Evolutionary conservation across 331 rosid genomes (phyloP).

Genomic region (Arachis monticola): DNA sequence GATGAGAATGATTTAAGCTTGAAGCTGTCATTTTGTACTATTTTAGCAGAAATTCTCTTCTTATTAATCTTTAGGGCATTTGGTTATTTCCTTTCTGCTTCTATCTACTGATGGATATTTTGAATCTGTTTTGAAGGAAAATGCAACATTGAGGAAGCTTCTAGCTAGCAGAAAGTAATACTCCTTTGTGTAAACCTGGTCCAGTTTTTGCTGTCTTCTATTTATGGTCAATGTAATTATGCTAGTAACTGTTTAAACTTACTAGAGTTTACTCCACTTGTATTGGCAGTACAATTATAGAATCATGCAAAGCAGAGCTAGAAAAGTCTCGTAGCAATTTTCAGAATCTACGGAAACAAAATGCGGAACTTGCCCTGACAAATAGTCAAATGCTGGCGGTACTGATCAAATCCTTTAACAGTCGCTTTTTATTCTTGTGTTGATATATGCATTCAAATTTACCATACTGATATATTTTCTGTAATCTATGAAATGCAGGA

Average conservation of each 20-base stretch:
- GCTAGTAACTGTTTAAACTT: constrained; percentile 9
- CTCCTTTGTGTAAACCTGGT: constrained; percentile 43
- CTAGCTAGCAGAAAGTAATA: constrained; percentile 77
- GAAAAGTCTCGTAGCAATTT: constrained; percentile 58
- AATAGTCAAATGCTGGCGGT: constrained; percentile 77
- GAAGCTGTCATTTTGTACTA: background rate
- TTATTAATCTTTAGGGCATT: background rate
- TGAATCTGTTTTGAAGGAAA: constrained; percentile 65
- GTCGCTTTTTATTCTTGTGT: constrained; percentile 12
- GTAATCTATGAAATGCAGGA: constrained; percentile 66
- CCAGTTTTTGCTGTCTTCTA: constrained; percentile 7
- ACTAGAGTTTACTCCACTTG: constrained; percentile 41
- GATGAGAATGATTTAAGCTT: background rate
- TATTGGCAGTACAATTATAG: constrained; percentile 59
- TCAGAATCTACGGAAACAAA: constrained; percentile 70
- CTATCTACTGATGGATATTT: constrained; percentile 8
- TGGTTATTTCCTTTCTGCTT: background rate
- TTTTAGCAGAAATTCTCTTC: constrained; percentile 3
- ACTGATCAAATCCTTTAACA: constrained; percentile 29
- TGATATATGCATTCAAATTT: background rate
- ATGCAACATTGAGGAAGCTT: constrained; percentile 54
- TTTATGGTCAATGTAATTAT: constrained; percentile 5
- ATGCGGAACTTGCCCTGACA: constrained; percentile 70
- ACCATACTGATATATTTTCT: constrained; percentile 31
- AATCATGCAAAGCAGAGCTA: constrained; percentile 59